These are phyloP conservation scores for Torulaspora pretoriensis DNA, from an alignment of 1,139 yeast species.

Conservation along the genomic window DNA sequence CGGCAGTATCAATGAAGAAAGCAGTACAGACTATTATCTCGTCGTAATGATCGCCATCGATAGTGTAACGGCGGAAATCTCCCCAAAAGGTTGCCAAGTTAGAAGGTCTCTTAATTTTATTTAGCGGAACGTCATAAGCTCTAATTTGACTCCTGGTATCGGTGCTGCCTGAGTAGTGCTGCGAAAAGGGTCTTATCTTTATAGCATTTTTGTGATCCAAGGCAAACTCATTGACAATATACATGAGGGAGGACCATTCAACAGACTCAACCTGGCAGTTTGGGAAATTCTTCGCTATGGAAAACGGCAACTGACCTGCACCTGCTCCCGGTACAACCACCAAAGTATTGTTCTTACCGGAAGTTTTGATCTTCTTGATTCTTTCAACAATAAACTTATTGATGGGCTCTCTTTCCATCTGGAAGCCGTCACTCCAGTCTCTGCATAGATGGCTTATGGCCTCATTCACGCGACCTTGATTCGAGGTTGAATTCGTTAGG, in stretches of 20 bases:
- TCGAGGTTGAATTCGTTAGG: conserved; percentile 20
- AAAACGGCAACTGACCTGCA: conserved; percentile 66
- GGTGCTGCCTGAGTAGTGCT: conserved; percentile 67
- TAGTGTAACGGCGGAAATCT: conserved; percentile 58
- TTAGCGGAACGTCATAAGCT: conserved; percentile 39
- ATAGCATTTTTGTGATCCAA: conserved; percentile 32
- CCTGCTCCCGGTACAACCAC: conserved; percentile 79
- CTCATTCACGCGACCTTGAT: conserved; percentile 54
- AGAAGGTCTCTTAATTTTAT: conserved; percentile 39
- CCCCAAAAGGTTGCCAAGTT: conserved; percentile 52
- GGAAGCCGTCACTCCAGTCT: conserved; percentile 58
- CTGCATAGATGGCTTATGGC: conserved; percentile 67
- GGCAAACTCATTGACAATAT: conserved; percentile 54
- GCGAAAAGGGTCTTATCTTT: conserved; percentile 60
- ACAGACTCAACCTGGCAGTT: conserved; percentile 54
- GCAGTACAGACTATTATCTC: conserved; percentile 62
- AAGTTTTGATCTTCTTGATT: conserved; percentile 35
- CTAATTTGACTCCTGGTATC: conserved; percentile 51
- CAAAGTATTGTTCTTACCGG: conserved; percentile 39
- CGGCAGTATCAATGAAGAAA: conserved; percentile 84
- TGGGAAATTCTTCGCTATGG: conserved; percentile 43
- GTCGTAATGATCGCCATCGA: conserved; percentile 37
- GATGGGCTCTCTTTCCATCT: conserved; percentile 50
- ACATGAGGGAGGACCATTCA: conserved; percentile 73
- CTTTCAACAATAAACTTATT: conserved; percentile 44